Conservation (phyloP, 495 filamentous ascomycete genomes). For the Trypethelium eluteriae region DNA sequence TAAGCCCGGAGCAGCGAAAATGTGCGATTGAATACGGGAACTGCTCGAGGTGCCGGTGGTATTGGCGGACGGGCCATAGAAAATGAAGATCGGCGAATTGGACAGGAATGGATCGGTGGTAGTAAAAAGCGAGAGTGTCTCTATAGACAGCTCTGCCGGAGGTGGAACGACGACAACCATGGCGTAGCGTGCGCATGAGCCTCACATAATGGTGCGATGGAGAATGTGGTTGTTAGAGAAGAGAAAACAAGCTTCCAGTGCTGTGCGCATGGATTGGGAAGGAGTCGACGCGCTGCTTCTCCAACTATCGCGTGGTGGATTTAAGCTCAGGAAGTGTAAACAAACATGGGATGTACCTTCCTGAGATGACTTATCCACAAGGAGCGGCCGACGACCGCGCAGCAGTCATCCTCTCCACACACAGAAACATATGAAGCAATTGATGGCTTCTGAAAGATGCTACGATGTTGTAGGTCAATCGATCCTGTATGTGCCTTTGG, state of each 20-base stretch:
- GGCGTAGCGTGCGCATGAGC: constrained; percentile 21
- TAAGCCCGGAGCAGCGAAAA: constrained; percentile 81
- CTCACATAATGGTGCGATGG: not conserved
- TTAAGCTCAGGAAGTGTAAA: constrained; percentile 6
- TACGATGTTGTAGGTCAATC: not conserved
- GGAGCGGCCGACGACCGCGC: not conserved
- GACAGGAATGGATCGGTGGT: constrained; percentile 68
- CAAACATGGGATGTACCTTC: constrained; percentile 3
- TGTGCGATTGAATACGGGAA: constrained; percentile 85
- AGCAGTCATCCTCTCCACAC: not conserved
- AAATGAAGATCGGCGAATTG: constrained; percentile 66
- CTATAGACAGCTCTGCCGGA: constrained; percentile 58
- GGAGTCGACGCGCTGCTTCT: not conserved
- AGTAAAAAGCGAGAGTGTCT: constrained; percentile 72
- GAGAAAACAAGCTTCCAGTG: not conserved
- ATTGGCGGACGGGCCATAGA: constrained; percentile 77
- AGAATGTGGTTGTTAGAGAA: not conserved
- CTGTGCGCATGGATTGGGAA: not conserved
- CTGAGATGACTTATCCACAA: not conserved
- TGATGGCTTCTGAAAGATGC: not conserved
- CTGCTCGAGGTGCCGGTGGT: constrained; percentile 77
- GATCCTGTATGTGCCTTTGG: not conserved
- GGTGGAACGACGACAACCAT: constrained; percentile 62
- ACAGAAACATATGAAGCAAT: not conserved
- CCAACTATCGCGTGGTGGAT: not conserved